Base-by-base conservation (phyloP, 2,329 filamentous ascomycete species). In the Trichophyton verrucosum region DNA sequence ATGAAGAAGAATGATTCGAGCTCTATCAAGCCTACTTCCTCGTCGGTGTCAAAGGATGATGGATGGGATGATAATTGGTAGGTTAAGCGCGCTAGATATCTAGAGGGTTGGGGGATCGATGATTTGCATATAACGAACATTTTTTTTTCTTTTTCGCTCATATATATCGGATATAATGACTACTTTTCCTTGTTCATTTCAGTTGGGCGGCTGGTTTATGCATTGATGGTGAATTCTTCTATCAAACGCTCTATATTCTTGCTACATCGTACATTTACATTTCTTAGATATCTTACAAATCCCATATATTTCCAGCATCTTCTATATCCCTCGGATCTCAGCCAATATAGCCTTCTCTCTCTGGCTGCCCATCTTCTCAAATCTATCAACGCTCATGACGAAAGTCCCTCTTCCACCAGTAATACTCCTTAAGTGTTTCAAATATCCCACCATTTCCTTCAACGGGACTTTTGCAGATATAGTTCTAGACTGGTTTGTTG, bases 401-500 rank as follows among this genome's bases (percentile, higher is more conserved):
- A 89, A 89, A 1, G 86, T 88, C 0, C 86, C 86, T 60, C 94
- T 81, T 0, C 94, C 94, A 2, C 87, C 88, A 2, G 92, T 99
- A 77, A 96, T 81, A 74, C 89, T 91, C 59, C 94, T 80, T 65
- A 99, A 75, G 70, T 95, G 89, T 71, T 90, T 89, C 67, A 97
- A 79, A 73, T 97, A 99, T 47, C 92, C 89, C 40, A 97, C 86
- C 89, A 97, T 96, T 74, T 97, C 92, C 75, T 94, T 95, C 68
- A 97, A 79, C 36, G 94, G 94, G 30, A 97, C 92, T 68, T 88
- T 85, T 22, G 91, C 94, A 9, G 87, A 85, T 66, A 99, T 89
- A 57, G 86, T 80, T 61, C 81, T 73, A 61, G 84, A 82, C 36
- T 80, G 73, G 49, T 73, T 73, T 2, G 22, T 59, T 57, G n/a